phyloP scores from a whole-genome alignment of 768 basidiomycete genomes.

The Calocera viscosa region DNA sequence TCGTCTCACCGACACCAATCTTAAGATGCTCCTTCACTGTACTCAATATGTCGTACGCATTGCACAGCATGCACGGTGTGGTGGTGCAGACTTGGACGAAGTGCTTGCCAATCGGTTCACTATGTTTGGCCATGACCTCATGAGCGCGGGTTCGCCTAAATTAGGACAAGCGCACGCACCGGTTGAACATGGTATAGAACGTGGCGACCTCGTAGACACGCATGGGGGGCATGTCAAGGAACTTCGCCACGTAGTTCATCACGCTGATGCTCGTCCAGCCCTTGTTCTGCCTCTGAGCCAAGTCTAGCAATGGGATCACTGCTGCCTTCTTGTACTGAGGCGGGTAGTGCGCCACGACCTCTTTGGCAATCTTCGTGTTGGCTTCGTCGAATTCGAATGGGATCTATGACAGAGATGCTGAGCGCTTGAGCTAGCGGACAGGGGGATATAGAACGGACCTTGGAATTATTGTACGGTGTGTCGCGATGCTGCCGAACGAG shows the following conservation, averaged over 20 bases:
- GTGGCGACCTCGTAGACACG: constrained; percentile 98
- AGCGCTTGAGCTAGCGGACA: background rate
- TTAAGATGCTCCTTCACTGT: constrained; percentile 72
- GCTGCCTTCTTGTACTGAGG: constrained; percentile 98
- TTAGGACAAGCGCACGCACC: constrained; percentile 37
- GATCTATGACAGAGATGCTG: constrained; percentile 42
- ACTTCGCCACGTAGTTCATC: constrained; percentile 95
- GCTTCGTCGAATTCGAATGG: constrained; percentile 72
- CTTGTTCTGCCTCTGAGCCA: constrained; percentile 94
- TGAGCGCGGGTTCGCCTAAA: background rate
- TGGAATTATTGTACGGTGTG: constrained; percentile 86
- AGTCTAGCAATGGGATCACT: constrained; percentile 88
- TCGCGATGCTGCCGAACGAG: constrained; percentile 70
- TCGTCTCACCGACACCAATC: constrained; percentile 81
- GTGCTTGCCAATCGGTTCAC: constrained; percentile 85
- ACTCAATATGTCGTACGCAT: constrained; percentile 80
- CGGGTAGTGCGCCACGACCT: constrained; percentile 88
- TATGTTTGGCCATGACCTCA: constrained; percentile 22
- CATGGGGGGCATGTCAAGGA: constrained; percentile 93
- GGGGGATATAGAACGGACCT: constrained; percentile 34
- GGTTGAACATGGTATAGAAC: constrained; percentile 99
- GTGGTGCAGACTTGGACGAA: constrained; percentile 99
- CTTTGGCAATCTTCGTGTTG: constrained; percentile 73
- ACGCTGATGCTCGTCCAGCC: constrained; percentile 97
- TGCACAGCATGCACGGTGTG: constrained; percentile 92